Evolutionary conservation across 169 alveolate species (phyloP).

Genomic region (Plasmodium adleri): DNA sequence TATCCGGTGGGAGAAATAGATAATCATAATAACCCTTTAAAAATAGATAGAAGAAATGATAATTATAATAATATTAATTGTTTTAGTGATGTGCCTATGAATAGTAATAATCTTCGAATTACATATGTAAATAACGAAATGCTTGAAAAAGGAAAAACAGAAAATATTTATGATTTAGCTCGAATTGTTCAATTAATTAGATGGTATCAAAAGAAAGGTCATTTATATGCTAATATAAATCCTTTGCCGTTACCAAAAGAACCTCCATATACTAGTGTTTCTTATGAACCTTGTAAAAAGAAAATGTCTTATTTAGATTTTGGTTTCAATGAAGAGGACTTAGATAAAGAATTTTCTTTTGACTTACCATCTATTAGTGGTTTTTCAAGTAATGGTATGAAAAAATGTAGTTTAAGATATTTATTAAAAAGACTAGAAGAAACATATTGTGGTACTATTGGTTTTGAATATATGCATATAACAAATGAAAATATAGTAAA

Average conservation of each 20-base stretch:
- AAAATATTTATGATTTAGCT: constrained; percentile 63
- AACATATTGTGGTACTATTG: constrained; percentile 82
- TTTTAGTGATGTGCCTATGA: not conserved
- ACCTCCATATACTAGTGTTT: constrained; percentile 81
- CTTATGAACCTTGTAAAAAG: constrained; percentile 19
- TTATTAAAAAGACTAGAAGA: constrained; percentile 74
- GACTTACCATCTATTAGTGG: constrained; percentile 74
- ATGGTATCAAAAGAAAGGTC: constrained; percentile 83
- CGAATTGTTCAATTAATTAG: constrained; percentile 79
- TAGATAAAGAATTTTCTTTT: constrained; percentile 53
- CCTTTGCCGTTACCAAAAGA: constrained; percentile 83
- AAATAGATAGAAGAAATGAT: not conserved
- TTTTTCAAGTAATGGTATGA: constrained; percentile 28
- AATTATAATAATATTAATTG: not conserved
- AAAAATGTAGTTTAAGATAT: constrained; percentile 70
- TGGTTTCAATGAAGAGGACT: constrained; percentile 59
- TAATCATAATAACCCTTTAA: not conserved
- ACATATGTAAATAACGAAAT: constrained; percentile 62
- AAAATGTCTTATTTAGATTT: constrained; percentile 48
- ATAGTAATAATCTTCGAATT: not conserved
- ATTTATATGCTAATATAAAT: constrained; percentile 78
- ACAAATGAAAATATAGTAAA: constrained; percentile 77
- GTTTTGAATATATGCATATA: constrained; percentile 82
- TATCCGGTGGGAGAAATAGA: not conserved
- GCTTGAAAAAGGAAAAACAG: constrained; percentile 57